phyloP scores from a whole-genome alignment of 495 filamentous ascomycete species.

The Penicillium coffeae region DNA sequence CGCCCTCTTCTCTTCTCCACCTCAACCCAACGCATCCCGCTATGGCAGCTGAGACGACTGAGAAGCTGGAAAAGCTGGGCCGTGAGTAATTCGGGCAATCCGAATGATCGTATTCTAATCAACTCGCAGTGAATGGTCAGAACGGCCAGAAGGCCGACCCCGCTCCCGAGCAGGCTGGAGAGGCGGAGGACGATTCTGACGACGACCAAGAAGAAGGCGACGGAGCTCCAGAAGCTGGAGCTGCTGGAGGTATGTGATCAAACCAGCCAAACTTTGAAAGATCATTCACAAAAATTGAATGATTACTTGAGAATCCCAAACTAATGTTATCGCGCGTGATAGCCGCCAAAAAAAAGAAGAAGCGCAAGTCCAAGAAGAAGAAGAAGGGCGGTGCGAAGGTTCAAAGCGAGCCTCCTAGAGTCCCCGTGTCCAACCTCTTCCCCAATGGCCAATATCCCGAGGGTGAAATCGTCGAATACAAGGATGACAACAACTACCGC shows the following conservation, averaged over 20 bases:
- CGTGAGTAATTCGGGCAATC: conserved; percentile 26
- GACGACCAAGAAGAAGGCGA: conserved; percentile 55
- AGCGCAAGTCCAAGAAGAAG: conserved; percentile 72
- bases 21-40: conserved; percentile 16
- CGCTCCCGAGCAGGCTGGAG: conserved; percentile 36
- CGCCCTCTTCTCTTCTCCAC: conserved; percentile 11
- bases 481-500: conserved; percentile 73
- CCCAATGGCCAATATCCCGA: conserved; percentile 69
- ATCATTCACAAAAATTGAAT: no score
- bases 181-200: conserved; percentile 64
- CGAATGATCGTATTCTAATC: background rate
- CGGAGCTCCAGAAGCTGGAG: conserved; percentile 36
- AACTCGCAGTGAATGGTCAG: conserved; percentile 43
- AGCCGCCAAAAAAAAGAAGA: conserved; percentile 76
- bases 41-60: conserved; percentile 53
- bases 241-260: conserved; percentile 37
- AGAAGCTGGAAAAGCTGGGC: conserved; percentile 51
- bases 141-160: conserved; percentile 44
- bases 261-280: background rate
- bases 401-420: conserved; percentile 74
- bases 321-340: conserved; percentile 3
- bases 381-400: conserved; percentile 61
- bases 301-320: conserved; percentile 2
- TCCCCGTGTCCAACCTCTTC: conserved; percentile 72
- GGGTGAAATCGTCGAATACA: conserved; percentile 75